Evolutionary conservation across 2,329 filamentous ascomycete species (phyloP).

Genomic region (Lasiodiplodia sp.): DNA sequence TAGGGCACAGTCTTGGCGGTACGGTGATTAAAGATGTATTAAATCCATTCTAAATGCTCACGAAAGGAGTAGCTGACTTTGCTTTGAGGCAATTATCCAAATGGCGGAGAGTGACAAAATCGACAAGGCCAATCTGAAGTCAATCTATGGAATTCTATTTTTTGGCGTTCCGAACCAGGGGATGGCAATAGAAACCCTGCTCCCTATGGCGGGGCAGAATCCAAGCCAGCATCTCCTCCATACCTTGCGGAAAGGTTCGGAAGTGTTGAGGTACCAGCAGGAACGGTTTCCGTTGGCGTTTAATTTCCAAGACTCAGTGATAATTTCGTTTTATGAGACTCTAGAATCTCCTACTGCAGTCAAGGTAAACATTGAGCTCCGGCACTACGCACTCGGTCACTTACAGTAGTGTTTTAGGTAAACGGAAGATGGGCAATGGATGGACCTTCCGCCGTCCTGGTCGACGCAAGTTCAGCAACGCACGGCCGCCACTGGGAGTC

Average conservation of each 20-base stretch:
- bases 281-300: not conserved
- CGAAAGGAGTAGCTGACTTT: not conserved
- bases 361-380: not conserved
- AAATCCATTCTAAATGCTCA: not conserved
- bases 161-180: not conserved
- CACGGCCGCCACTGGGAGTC: not conserved
- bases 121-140: not conserved
- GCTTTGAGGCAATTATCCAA: not conserved
- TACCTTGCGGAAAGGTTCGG: not conserved
- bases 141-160: not conserved
- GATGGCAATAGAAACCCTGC: not conserved
- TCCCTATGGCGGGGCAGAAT: not conserved
- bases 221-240: not conserved
- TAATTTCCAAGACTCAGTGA: not conserved
- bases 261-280: not conserved
- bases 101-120: not conserved
- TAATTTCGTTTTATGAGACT: not conserved
- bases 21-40: not conserved
- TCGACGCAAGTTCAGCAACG: not conserved
- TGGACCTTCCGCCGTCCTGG: not conserved
- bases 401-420: not conserved
- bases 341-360: not conserved
- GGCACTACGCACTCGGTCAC: not conserved
- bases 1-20: not conserved
- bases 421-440: not conserved